A percentile compares a stretch with the other conserved stretches of the same genome.
Evolutionary conservation across 495 filamentous ascomycete species (phyloP).

Genomic region (Penicillium waksmanii): DNA sequence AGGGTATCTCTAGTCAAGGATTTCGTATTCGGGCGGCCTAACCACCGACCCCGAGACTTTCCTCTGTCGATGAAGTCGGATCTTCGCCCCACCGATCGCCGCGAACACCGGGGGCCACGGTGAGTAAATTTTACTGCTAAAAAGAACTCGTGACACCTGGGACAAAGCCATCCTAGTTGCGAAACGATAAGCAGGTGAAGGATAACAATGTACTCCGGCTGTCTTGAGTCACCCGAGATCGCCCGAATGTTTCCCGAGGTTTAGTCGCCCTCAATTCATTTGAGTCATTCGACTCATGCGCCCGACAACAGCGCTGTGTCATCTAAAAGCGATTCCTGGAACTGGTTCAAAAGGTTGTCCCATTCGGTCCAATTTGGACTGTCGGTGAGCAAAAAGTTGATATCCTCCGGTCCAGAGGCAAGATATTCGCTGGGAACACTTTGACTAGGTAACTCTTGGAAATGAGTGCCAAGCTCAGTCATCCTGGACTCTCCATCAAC

Average conservation of each 20-base stretch:
- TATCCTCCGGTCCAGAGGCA: constrained; percentile 8
- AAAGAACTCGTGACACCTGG: constrained; percentile 1
- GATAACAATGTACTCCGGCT: neutral
- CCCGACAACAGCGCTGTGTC: constrained; percentile 20
- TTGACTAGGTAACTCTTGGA: constrained; percentile 14
- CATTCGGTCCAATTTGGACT: constrained; percentile 42
- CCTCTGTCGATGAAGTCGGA: constrained; percentile 7
- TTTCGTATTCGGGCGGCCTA: constrained; percentile 15
- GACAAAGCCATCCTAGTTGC: constrained; percentile 1
- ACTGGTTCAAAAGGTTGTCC: constrained; percentile 39
- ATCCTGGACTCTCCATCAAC: neutral
- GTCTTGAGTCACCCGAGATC: neutral
- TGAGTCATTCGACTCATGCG: neutral
- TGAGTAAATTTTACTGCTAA: neutral
- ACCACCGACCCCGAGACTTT: constrained; percentile 21
- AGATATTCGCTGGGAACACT: constrained; percentile 6
- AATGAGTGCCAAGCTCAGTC: neutral
- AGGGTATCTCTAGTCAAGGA: neutral
- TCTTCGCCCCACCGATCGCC: constrained; percentile 18
- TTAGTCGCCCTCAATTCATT: neutral
- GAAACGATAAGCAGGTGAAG: neutral
- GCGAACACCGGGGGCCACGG: neutral
- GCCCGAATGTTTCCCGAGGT: neutral
- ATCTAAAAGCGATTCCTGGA: constrained; percentile 29
- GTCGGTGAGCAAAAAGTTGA: constrained; percentile 23